These are phyloP conservation scores for Neurospora sp. DNA, from an alignment of 2,329 filamentous ascomycete genomes.

Conservation along the genomic window DNA sequence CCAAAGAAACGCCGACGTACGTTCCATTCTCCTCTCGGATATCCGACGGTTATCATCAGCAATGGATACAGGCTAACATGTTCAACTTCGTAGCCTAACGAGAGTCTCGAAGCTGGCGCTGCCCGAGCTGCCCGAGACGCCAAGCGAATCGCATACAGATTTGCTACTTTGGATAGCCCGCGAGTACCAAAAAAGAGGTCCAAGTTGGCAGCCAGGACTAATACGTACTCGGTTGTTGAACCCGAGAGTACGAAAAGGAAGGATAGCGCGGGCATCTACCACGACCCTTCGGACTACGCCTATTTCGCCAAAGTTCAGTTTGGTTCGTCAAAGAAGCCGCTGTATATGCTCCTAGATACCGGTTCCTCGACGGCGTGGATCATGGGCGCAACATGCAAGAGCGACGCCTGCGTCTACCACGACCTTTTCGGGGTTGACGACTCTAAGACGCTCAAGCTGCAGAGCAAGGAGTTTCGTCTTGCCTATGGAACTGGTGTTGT, in stretches of 20 bases:
- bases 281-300: slow-evolving; percentile 56
- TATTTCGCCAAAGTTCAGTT: slow-evolving; percentile 51
- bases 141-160: slow-evolving; percentile 30
- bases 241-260: slow-evolving; percentile 34
- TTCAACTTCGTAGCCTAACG: slow-evolving; percentile 20
- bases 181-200: slow-evolving; percentile 10
- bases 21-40: slow-evolving; percentile 10
- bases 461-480: slow-evolving; percentile 49
- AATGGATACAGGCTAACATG: slow-evolving; percentile 7
- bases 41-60: background rate
- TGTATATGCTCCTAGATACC: slow-evolving; percentile 57
- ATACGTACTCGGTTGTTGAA: slow-evolving; percentile 36
- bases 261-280: slow-evolving; percentile 45
- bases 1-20: slow-evolving; percentile 26
- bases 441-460: slow-evolving; percentile 52
- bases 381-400: slow-evolving; percentile 60
- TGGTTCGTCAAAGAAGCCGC: slow-evolving; percentile 41
- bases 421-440: slow-evolving; percentile 56
- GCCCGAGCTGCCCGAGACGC: slow-evolving; percentile 29
- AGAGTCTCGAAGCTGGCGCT: slow-evolving; percentile 25
- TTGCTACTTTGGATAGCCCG: slow-evolving; percentile 20
- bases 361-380: slow-evolving; percentile 72
- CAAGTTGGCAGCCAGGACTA: slow-evolving; percentile 28
- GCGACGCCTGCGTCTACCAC: slow-evolving; percentile 57
- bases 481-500: slow-evolving; percentile 71